Base-by-base conservation (phyloP, 169 alveolate species). In the Eimeria tenella region DNA sequence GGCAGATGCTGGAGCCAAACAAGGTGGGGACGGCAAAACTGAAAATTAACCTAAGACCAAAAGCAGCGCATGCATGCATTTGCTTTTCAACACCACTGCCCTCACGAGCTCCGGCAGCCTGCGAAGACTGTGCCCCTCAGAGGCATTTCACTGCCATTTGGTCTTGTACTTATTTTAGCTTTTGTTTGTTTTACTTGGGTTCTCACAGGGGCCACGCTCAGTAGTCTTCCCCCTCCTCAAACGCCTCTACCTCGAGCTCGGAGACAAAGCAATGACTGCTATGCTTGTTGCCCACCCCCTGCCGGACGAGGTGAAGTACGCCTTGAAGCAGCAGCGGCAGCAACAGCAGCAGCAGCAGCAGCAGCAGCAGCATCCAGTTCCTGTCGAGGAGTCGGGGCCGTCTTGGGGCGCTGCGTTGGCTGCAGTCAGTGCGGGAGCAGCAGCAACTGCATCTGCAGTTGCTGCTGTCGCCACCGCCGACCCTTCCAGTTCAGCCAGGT, bases 281-380 rank as follows among this genome's bases (percentile, higher is more conserved):
- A 84, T 84, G 91, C 91, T 84, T 62, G 91, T 84, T 49, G 91
- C 91, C 81, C 91, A 84, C 65, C 91, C 91, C 19, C n/a, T 84
- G 79, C 91, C 91, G 19, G 91, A 84, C 50, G 91, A 86, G 62
- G 86, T 65, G 65, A 65, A 89, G 63, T 65, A 91, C 52, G 87
- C 79, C n/a, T 70, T 56, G 63, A 74, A 79, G 86, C 91, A 62
- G 71, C 92, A 63, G 56, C 79, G 73, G 25, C 83, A 65, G 23
- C 86, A 50, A 49, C 86, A 65, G 49, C 86, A 56, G 77, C 81
- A 56, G 68, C 77, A 73, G 55, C 58, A 42, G 73, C 81, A 58
- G 25, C 70, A 23, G 58, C 73, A 60, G 52, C 77, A 86, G 23
- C 53, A n/a, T 49, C 82, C 19, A 63, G 52, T 9, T 31, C 10